Evolutionary conservation across 106 monocot genomes (phyloP), one percentile per base, ranked within the genome.

Genomic region (Phalaenopsis equestris): DNA sequence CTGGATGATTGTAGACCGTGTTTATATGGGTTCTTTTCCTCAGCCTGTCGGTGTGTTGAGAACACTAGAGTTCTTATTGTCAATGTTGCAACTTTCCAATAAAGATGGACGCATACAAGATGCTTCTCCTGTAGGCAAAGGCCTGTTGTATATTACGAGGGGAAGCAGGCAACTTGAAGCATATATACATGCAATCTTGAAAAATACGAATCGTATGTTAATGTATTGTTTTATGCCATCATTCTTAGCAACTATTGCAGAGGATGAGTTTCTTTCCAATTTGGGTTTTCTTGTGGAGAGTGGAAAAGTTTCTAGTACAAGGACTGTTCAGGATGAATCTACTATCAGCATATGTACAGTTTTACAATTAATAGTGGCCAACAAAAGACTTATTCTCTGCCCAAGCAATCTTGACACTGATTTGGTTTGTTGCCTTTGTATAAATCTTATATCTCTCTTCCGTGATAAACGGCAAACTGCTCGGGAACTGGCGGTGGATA

Each of bases 21-120:
- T 91, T 17, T 99, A 99, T 83, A 95, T 99, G 91, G 93, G 95
- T 17, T 95, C 88, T 39, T 99, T 99, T 79, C 88, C 99, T 76
- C 85, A 87, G 41, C 91, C 95, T 77, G 47, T 85, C 72, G 93
- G 93, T 4, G 91, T 95, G n/a, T 80, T 99, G 41, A 86, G 88
- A 88, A 93, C 87, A 41, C 79, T 99, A 37, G 99, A 99, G 67
- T 99, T 99, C 64, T 84, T 99, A 43, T 82, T 99, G 23, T 99
- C 99, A n/a, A 95, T 99, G 99, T 77, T 99, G 70, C 99, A 99
- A 75, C 91, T 99, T 56, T 91, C 95, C 43, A 99, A 99, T 79
- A 99, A 95, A 86, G 94, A 99, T 82, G 91, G 93, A 15, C 88
- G 89, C 24, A 85, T 99, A 74, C 95, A 95, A 86, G 99, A 99